Conservation (phyloP, 2,329 filamentous ascomycete species). For the Venturia effusa region DNA sequence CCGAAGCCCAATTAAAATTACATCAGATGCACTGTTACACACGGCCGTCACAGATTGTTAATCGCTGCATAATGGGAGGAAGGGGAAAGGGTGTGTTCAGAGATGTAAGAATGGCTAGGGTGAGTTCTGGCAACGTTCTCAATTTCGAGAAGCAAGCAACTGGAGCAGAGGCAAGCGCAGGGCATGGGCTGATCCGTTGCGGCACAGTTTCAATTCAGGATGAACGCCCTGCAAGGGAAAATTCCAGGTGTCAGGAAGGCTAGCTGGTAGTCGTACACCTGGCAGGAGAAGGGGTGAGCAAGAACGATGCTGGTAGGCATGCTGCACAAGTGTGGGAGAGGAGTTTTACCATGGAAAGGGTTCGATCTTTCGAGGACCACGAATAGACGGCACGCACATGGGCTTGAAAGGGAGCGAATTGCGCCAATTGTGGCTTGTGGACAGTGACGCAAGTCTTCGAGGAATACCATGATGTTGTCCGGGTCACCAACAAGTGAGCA, state of each 20-base stretch:
- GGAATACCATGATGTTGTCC: neutral
- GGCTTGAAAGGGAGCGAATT: neutral
- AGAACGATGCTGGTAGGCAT: no score
- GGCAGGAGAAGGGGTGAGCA: neutral
- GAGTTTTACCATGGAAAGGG: neutral
- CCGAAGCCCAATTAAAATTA: constrained; percentile 86
- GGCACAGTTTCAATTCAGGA: constrained; percentile 76
- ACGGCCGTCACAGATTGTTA: constrained; percentile 83
- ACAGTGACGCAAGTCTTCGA: no score
- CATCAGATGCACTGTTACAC: constrained; percentile 96
- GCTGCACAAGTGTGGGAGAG: neutral
- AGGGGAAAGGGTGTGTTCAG: constrained; percentile 81
- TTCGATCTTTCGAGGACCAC: neutral
- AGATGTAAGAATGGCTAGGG: constrained; percentile 84
- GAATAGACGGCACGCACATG: neutral
- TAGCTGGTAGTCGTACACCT: constrained; percentile 62
- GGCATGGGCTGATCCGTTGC: neutral
- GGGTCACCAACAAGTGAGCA: neutral
- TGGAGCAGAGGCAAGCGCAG: neutral
- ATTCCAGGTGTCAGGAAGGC: constrained; percentile 92
- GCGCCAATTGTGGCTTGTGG: neutral
- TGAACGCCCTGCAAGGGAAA: constrained; percentile 75
- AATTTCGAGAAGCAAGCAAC: neutral
- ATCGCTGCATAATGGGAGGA: constrained; percentile 87
- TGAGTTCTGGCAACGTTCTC: constrained; percentile 40